phyloP scores from a whole-genome alignment of 768 basidiomycete genomes.

The Panaeolus papilionaceus region DNA sequence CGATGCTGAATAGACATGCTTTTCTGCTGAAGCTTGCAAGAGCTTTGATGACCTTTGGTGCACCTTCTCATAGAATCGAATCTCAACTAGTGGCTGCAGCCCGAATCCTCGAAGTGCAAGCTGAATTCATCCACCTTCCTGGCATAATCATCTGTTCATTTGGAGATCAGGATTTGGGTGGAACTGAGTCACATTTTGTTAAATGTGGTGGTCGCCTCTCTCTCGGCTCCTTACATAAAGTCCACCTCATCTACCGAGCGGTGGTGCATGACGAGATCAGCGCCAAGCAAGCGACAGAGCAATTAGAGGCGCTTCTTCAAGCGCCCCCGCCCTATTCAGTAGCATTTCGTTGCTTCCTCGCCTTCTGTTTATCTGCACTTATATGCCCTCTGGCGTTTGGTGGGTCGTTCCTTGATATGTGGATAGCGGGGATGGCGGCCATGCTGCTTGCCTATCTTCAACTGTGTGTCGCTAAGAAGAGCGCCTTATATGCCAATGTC shows the following conservation, averaged over 20 bases:
- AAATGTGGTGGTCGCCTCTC: conserved; percentile 80
- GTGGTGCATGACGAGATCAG: conserved; percentile 94
- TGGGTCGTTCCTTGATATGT: conserved; percentile 85
- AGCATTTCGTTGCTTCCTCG: conserved; percentile 66
- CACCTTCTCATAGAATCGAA: conserved; percentile 93
- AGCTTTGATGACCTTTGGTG: conserved; percentile 90
- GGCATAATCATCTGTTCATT: conserved; percentile 87
- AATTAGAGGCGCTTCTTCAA: conserved; percentile 67
- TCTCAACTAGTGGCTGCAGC: conserved; percentile 90
- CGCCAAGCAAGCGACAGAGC: conserved; percentile 73
- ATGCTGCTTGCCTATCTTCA: conserved; percentile 74
- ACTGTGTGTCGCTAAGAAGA: conserved; percentile 75
- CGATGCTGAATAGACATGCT: conserved; percentile 80
- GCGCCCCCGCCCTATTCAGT: conserved; percentile 69
- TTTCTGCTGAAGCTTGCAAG: conserved; percentile 88
- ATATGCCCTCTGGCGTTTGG: conserved; percentile 90
- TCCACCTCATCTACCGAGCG: conserved; percentile 83
- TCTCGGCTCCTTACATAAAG: conserved; percentile 83
- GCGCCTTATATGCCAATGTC: conserved; percentile 85
- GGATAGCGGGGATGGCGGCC: conserved; percentile 75
- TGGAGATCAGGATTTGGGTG: conserved; percentile 88
- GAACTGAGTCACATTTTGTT: conserved; percentile 89
- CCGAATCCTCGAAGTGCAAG: conserved; percentile 87
- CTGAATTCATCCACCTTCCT: conserved; percentile 89
- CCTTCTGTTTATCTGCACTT: conserved; percentile 73